Percentiles rank a stretch among this genome's conserved stretches.
These are phyloP conservation scores for Tetracentron sinense DNA, from an alignment of 164 flowering plant species.

Conservation along the genomic window DNA sequence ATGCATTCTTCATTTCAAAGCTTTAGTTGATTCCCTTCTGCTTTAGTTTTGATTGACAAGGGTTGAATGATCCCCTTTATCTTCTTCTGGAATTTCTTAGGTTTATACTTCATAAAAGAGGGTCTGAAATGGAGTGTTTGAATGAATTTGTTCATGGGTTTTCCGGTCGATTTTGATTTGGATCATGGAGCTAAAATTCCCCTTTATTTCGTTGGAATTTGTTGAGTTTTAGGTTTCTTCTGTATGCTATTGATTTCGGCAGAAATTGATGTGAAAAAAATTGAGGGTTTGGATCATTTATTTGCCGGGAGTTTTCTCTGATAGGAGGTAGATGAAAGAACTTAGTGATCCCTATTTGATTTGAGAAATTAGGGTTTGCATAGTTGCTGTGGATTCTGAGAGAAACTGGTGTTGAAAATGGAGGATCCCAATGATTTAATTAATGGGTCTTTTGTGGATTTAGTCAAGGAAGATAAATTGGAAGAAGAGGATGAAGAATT, in stretches of 20 bases:
- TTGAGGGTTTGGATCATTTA: not conserved
- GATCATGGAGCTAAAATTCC: not conserved
- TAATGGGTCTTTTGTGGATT: conserved; percentile 10
- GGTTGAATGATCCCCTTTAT: not conserved
- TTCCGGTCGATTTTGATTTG: conserved; percentile 16
- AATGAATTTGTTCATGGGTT: not conserved
- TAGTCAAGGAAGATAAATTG: conserved; percentile 20
- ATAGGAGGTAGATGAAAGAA: not conserved
- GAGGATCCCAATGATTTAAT: conserved; percentile 20
- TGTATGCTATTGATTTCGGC: not conserved
- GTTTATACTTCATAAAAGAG: not conserved
- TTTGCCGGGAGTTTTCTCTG: conserved; percentile 2
- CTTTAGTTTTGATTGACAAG: not conserved
- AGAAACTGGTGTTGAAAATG: conserved; percentile 21
- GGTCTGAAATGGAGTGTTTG: not conserved
- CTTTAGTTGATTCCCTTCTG: conserved; percentile 7
- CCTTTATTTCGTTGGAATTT: not conserved
- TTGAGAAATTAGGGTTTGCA: not conserved
- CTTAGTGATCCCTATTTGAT: not conserved
- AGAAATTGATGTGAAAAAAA: not conserved
- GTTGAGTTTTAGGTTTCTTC: not conserved
- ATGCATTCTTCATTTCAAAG: conserved; percentile 13
- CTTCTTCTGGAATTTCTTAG: not conserved
- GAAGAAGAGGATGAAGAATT: conserved; percentile 83
- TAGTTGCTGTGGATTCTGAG: conserved; percentile 2